Conservation (phyloP, 2,329 filamentous ascomycete genomes). For the Colletotrichum sublineola region DNA sequence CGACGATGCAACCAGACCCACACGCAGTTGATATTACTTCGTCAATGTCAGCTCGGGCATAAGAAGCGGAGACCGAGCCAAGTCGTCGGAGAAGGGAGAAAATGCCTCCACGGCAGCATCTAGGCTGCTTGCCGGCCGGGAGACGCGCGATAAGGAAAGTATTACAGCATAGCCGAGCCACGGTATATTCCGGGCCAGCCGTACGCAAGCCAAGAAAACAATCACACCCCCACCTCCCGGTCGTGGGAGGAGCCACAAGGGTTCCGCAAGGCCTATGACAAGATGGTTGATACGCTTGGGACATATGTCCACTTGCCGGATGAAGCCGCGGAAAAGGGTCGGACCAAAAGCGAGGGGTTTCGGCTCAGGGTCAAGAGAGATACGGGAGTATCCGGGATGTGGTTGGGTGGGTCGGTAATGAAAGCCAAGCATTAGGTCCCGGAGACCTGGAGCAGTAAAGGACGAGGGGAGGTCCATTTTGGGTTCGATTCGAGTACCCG, state of each 20-base stretch:
- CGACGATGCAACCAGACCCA: neutral
- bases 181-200: neutral
- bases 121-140: slow-evolving; percentile 4
- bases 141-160: slow-evolving; percentile 6
- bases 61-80: slow-evolving; percentile 1
- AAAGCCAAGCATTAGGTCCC: neutral
- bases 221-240: neutral
- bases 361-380: slow-evolving; percentile 15
- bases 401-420: slow-evolving; percentile 13
- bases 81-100: slow-evolving; percentile 1
- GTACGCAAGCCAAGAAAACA: neutral
- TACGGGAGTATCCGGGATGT: slow-evolving; percentile 35
- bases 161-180: slow-evolving; percentile 10
- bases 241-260: slow-evolving; percentile 13
- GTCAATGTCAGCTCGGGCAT: neutral
- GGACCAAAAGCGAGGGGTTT: slow-evolving; percentile 17
- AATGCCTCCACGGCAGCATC: neutral
- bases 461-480: neutral
- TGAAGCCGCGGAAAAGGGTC: slow-evolving; percentile 8
- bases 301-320: neutral
- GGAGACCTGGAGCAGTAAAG: neutral
- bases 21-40: neutral
- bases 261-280: neutral
- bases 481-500: slow-evolving; percentile 6
- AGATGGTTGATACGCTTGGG: neutral